Percentiles rank a stretch among this genome's conserved stretches.
phyloP scores from a whole-genome alignment of 176 grass and related monocot species.

The Cymbopogon citratus region DNA sequence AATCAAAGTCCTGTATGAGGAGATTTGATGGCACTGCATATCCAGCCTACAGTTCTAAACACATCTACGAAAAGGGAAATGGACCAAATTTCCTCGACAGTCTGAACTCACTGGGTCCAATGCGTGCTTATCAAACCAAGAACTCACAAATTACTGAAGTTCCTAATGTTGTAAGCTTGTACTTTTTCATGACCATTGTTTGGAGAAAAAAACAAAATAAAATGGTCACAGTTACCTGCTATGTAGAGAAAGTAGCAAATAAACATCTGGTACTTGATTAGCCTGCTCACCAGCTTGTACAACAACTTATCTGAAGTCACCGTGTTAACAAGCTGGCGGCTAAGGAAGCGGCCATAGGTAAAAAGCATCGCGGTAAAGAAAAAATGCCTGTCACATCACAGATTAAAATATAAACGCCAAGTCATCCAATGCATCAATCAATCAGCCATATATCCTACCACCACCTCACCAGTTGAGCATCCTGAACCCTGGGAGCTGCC shows the following conservation, averaged over 20 bases:
- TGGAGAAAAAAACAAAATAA: neutral
- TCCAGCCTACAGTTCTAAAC: neutral
- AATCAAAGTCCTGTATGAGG: too few relatives aligned
- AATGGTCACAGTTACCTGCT: conserved; percentile 44
- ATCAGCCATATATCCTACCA: neutral
- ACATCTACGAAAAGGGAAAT: neutral
- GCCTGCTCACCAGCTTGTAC: too few relatives aligned
- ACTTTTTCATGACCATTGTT: neutral
- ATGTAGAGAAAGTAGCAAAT: conserved; percentile 98
- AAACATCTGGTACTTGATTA: conserved; percentile 81
- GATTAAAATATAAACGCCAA: neutral
- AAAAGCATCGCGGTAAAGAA: too few relatives aligned
- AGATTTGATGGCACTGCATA: neutral
- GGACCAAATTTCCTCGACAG: neutral
- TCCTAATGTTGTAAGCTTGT: too few relatives aligned
- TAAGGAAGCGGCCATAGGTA: too few relatives aligned
- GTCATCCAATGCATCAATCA: neutral
- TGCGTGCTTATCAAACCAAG: neutral
- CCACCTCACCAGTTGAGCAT: conserved; percentile 69
- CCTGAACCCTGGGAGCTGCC: conserved; percentile 79
- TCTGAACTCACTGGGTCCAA: neutral
- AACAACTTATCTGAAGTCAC: too few relatives aligned
- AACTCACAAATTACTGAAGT: neutral
- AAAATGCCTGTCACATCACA: conserved; percentile 43
- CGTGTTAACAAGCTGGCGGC: too few relatives aligned